A percentile compares a stretch with the other conserved stretches of the same genome.
Conservation (phyloP, 2,329 filamentous ascomycete species). For the Ophiocordyceps polyrhachis-furcata region DNA sequence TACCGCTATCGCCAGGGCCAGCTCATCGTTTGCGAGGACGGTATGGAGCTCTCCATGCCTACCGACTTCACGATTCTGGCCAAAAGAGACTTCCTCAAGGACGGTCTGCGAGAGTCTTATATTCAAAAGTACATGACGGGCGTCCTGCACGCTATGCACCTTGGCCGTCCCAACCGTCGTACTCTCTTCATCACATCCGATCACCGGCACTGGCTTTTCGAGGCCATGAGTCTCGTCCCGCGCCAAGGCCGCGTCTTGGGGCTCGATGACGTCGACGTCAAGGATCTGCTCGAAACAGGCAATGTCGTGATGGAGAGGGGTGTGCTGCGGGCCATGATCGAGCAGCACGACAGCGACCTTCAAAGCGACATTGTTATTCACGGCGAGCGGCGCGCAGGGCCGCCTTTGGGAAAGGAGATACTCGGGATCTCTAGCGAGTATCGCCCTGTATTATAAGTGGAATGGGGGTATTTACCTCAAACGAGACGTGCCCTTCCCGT, state of each 20-base stretch:
- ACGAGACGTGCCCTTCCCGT: background rate
- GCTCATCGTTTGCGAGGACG: slow-evolving; percentile 66
- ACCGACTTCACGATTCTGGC: slow-evolving; percentile 27
- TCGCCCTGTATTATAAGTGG: background rate
- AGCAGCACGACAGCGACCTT: slow-evolving; percentile 51
- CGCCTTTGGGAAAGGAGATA: slow-evolving; percentile 20
- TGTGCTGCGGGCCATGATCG: slow-evolving; percentile 59
- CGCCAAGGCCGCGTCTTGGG: slow-evolving; percentile 51
- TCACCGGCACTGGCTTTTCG: slow-evolving; percentile 42
- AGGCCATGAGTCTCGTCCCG: slow-evolving; percentile 43
- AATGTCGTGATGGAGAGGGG: slow-evolving; percentile 72
- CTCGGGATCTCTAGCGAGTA: slow-evolving; percentile 4
- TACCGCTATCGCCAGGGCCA: slow-evolving; percentile 81
- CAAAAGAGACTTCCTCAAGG: slow-evolving; percentile 20
- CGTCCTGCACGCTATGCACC: slow-evolving; percentile 51
- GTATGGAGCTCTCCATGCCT: slow-evolving; percentile 46
- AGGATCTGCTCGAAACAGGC: slow-evolving; percentile 73
- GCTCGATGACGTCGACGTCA: slow-evolving; percentile 76
- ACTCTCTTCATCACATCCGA: slow-evolving; percentile 57
- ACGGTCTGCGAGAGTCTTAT: slow-evolving; percentile 35
- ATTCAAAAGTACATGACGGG: slow-evolving; percentile 43
- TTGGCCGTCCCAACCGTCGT: slow-evolving; percentile 47
- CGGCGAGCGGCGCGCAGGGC: slow-evolving; percentile 16
- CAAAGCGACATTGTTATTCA: slow-evolving; percentile 26
- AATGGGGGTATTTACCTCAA: background rate